Evolutionary conservation across 371 early-diverging fungal genomes (phyloP).

Genomic region (Mortierella sp.): DNA sequence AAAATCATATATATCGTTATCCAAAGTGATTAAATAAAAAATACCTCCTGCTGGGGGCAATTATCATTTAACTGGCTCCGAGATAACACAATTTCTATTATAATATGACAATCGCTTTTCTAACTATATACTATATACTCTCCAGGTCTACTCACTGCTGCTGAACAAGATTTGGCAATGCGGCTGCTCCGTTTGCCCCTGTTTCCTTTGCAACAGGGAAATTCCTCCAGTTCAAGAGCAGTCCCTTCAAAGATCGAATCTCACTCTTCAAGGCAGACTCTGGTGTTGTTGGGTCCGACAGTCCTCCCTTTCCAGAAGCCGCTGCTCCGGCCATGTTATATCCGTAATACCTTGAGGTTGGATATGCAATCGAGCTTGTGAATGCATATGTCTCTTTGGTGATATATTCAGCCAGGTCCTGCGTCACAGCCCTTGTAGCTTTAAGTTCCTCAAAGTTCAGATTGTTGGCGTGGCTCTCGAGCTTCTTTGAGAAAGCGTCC

Average conservation of each 20-base stretch:
- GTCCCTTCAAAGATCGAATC: conserved; percentile 58
- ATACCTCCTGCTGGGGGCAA: too few relatives aligned
- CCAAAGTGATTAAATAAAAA: conserved; percentile 9
- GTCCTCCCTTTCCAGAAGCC: conserved; percentile 41
- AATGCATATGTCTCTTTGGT: conserved; percentile 56
- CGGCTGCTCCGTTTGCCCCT: conserved; percentile 6
- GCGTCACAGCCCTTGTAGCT: conserved; percentile 44
- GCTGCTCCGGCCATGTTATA: conserved; percentile 45
- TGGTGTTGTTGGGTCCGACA: conserved; percentile 38
- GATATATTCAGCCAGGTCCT: conserved; percentile 55
- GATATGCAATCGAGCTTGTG: conserved; percentile 49
- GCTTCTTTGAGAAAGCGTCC: conserved; percentile 40
- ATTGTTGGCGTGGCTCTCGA: conserved; percentile 33
- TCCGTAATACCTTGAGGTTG: conserved; percentile 51
- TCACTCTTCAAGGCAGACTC: conserved; percentile 51
- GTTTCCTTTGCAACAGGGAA: conserved; percentile 43
- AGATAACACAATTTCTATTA: too few relatives aligned
- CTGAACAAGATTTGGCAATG: conserved; percentile 39
- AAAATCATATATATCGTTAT: conserved; percentile 29
- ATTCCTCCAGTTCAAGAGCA: conserved; percentile 56
- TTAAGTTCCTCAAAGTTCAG: conserved; percentile 52
- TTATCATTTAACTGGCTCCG: too few relatives aligned
- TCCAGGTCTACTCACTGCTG: conserved; percentile 14
- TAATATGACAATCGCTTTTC: too few relatives aligned
- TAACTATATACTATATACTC: not conserved